phyloP scores from a whole-genome alignment of 192 early-diverging fungal genomes.

The Coemansia pectinata region DNA sequence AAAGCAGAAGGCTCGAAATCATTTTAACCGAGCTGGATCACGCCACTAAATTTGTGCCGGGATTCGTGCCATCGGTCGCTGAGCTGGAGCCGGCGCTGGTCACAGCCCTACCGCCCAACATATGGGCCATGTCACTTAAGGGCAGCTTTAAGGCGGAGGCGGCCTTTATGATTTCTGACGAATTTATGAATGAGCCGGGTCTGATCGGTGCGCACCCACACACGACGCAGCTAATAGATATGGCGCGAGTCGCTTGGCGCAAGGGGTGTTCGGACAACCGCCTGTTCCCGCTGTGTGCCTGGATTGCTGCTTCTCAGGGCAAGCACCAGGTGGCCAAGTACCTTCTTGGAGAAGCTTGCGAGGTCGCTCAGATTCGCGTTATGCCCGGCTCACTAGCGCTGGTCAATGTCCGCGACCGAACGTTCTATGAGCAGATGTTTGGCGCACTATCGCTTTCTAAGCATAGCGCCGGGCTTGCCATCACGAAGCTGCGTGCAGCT shows the following conservation, averaged over 20 bases:
- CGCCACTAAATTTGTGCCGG: conserved; percentile 11
- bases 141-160: conserved; percentile 36
- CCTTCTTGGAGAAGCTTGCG: not conserved
- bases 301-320: conserved; percentile 27
- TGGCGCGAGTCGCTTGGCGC: not conserved
- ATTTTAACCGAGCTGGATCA: conserved; percentile 15
- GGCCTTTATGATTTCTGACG: conserved; percentile 36
- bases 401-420: conserved; percentile 7
- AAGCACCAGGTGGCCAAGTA: not conserved
- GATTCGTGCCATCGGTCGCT: conserved; percentile 7
- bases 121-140: conserved; percentile 11
- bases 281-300: conserved; percentile 23
- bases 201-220: not conserved
- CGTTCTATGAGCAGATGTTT: conserved; percentile 24
- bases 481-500: conserved; percentile 4
- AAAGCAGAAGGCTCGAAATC: not conserved
- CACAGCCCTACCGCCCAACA: conserved; percentile 9
- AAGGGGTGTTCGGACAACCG: conserved; percentile 16
- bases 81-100: conserved; percentile 41
- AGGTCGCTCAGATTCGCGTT: conserved; percentile 10
- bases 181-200: conserved; percentile 4
- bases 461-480: conserved; percentile 13
- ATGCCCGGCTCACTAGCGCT: conserved; percentile 24
- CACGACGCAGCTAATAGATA: not conserved
- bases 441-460: conserved; percentile 15